Base-by-base conservation (phyloP, 2,329 filamentous ascomycete species). In the Meredithiella fracta region DNA sequence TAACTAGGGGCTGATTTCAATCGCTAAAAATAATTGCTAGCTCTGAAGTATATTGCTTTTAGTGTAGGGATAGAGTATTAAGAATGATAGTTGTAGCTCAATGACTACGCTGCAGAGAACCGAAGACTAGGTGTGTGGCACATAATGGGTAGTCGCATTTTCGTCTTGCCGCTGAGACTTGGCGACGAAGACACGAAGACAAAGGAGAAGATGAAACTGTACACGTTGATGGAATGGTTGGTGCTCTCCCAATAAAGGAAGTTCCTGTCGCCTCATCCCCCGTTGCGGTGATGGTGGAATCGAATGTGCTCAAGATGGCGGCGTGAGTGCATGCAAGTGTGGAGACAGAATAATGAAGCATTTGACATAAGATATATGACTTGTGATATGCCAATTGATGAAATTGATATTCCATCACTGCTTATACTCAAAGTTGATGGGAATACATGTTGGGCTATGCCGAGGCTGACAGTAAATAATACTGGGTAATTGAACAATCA, bases 1-100 rank as follows among this genome's bases (percentile, higher is more conserved):
- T 23, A 29, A 14, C 40, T 29, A 26, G 53, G 26, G 44, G 40
- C 42, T 47, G 40, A 54, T 37, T 17, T 47, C 26, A 54, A 54
- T 5, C 5, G 17, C 38, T 20, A n/a, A 15, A n/a, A n/a, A n/a
- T n/a, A n/a, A n/a, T n/a, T n/a, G n/a, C n/a, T n/a, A n/a, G n/a
- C n/a, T n/a, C n/a, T n/a, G n/a, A n/a, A n/a, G n/a, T n/a, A n/a
- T n/a, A n/a, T n/a, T n/a, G n/a, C n/a, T n/a, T n/a, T n/a, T n/a
- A n/a, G n/a, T 49, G 20, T 25, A 14, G 44, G 11, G n/a, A 14
- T 20, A 49, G 11, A 9, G 17, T 23, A 20, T 26, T 49, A 20
- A 20, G 15, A 6, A 26, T 25, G 44, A 25, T 25, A 7, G 44
- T 7, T 22, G 20, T 49, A 7, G 44, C 44, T 49, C 15, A 5